Evolutionary conservation across 371 early-diverging fungal genomes (phyloP), one percentile per base, ranked within the genome.

Genomic region (Mucor irregularis): DNA sequence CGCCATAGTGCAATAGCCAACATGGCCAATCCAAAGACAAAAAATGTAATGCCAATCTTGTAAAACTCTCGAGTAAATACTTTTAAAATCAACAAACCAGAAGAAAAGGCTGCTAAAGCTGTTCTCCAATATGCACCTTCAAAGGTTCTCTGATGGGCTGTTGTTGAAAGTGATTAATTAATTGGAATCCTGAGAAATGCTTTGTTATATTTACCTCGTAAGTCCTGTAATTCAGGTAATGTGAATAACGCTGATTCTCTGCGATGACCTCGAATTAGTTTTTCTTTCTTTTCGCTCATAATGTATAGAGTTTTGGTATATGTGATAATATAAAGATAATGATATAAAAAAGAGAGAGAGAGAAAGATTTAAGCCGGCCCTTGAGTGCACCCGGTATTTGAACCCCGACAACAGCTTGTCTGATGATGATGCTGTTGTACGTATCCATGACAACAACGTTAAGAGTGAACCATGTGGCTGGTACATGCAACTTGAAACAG

Each of bases 121-220:
- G 90, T 88, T 56, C 90, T 74, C 88, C 88, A 87, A 66, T 90
- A 90, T 10, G 90, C 89, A 7, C 90, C 90, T 60, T 90, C 90
- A 56, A 88, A 90, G 4, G 90, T 90, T 21, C 90, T 69, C 49
- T 90, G 87, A 5, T 86, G 80, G 9, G 90, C 90, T 86, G 55
- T 50, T 19, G 24, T 22, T 10, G 21, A 13, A 5, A 10, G 16
- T 11, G 16, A n/a, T 39, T 14, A 8, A 9, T 39, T 4, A 39
- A 39, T 21, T 39, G n/a, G 21, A 21, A 39, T n/a, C n/a, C n/a
- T n/a, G n/a, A 43, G 13, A 25, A n/a, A 21, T 16, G 43, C 22
- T 5, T 24, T 26, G 33, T 16, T 8, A 19, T 28, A 34, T 34
- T 5, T 50, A 76, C 77, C 77, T 63, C 77, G 57, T 17, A 76